phyloP scores from a whole-genome alignment of 345 rosid species.

The Salix viminalis region DNA sequence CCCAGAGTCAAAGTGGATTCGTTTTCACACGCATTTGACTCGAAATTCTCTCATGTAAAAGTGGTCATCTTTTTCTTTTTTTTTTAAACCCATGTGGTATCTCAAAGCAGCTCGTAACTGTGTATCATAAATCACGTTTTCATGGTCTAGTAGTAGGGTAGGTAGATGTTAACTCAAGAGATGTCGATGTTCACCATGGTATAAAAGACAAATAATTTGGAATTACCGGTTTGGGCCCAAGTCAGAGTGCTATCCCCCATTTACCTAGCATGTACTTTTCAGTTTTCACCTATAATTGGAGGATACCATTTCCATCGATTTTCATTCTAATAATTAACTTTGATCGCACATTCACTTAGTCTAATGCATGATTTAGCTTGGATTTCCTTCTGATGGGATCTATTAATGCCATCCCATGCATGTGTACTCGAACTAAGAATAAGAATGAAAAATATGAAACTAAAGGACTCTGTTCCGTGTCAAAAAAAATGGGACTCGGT shows the following conservation, averaged over 20 bases:
- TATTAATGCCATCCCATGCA: not conserved
- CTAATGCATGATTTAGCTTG: not conserved
- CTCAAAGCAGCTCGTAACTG: not conserved
- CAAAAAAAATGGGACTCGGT: too few relatives aligned
- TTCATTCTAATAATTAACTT: not conserved
- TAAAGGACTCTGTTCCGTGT: too few relatives aligned
- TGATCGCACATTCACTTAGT: too few relatives aligned
- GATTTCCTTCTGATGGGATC: not conserved
- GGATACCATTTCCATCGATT: too few relatives aligned
- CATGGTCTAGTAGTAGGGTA: not conserved
- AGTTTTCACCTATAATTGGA: too few relatives aligned
- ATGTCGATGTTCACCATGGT: not conserved
- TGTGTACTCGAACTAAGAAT: too few relatives aligned
- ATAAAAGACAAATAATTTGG: too few relatives aligned
- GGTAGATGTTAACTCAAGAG: too few relatives aligned
- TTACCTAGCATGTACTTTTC: not conserved
- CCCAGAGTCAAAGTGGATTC: not conserved
- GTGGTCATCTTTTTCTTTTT: not conserved
- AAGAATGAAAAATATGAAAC: too few relatives aligned
- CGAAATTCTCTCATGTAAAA: too few relatives aligned
- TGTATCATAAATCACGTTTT: not conserved
- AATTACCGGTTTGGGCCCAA: not conserved
- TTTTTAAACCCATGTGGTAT: not conserved
- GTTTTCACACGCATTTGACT: not conserved
- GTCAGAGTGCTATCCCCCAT: not conserved